These are phyloP conservation scores for Trichoderma asperellum DNA, from an alignment of 2,329 filamentous ascomycete species.

Conservation along the genomic window DNA sequence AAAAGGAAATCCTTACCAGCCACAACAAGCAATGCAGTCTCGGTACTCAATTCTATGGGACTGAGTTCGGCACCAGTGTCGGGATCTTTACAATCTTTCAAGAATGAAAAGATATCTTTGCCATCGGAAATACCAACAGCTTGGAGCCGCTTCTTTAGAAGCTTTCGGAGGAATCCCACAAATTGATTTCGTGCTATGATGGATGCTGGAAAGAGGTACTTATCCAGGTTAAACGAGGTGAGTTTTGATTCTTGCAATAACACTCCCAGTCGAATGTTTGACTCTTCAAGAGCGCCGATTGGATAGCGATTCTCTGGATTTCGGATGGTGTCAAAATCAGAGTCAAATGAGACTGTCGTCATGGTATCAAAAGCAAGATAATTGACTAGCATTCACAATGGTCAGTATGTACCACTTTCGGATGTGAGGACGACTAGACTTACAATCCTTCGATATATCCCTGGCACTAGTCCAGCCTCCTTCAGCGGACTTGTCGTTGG, in stretches of 20 bases:
- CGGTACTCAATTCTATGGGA: slow-evolving; percentile 48
- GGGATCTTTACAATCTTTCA: slow-evolving; percentile 51
- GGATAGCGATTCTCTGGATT: slow-evolving; percentile 30
- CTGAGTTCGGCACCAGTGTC: slow-evolving; percentile 49
- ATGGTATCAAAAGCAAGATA: slow-evolving; percentile 36
- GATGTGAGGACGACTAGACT: background rate
- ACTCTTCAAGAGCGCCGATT: slow-evolving; percentile 31
- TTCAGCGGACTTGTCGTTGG: background rate
- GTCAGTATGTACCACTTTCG: background rate
- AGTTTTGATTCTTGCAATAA: slow-evolving; percentile 29
- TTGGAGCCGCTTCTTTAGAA: slow-evolving; percentile 20
- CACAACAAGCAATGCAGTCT: slow-evolving; percentile 43
- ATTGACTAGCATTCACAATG: slow-evolving; percentile 24
- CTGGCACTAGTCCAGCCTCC: slow-evolving; percentile 22
- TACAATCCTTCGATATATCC: slow-evolving; percentile 27
- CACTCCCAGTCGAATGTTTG: slow-evolving; percentile 33
- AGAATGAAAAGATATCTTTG: slow-evolving; percentile 53
- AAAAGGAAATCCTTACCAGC: slow-evolving; percentile 28
- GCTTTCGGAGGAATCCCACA: slow-evolving; percentile 28
- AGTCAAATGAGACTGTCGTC: slow-evolving; percentile 32
- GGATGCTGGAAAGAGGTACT: slow-evolving; percentile 30
- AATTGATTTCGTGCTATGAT: slow-evolving; percentile 21
- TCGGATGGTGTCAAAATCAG: slow-evolving; percentile 31
- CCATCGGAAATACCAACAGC: slow-evolving; percentile 36
- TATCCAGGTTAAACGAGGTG: slow-evolving; percentile 17